Percentiles rank a stretch among this genome's conserved stretches.
Conservation (phyloP, 2,329 filamentous ascomycete genomes). For the Aspergillus pseudoviridinutans region DNA sequence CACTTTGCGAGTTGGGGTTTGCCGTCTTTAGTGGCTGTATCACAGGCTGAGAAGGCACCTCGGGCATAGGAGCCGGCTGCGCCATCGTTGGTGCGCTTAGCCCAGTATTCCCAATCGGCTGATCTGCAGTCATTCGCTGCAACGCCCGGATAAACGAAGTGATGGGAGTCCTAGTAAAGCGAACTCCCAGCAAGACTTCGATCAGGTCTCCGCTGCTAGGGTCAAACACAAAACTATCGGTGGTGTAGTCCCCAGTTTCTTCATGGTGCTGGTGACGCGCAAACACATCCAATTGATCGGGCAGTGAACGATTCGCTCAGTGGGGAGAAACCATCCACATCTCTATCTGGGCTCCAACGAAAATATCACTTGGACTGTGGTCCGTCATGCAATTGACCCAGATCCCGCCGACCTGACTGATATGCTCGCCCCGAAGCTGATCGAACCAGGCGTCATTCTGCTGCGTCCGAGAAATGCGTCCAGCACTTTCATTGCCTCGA, state of each 20-base stretch:
- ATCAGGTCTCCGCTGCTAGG: conserved; percentile 18
- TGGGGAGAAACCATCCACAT: conserved; percentile 24
- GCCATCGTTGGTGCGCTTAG: not conserved
- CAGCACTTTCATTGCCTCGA: conserved; percentile 19
- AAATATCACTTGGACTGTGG: conserved; percentile 21
- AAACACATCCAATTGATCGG: conserved; percentile 24
- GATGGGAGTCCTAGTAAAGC: conserved; percentile 23
- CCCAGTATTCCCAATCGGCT: not conserved
- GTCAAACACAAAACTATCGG: conserved; percentile 35
- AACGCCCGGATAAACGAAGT: conserved; percentile 13
- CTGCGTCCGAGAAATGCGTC: conserved; percentile 16
- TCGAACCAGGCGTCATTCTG: conserved; percentile 24
- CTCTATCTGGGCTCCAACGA: conserved; percentile 29
- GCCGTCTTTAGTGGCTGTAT: not conserved
- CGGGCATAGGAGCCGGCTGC: not conserved
- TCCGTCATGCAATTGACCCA: conserved; percentile 37
- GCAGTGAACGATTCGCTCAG: conserved; percentile 8
- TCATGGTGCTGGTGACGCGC: conserved; percentile 22
- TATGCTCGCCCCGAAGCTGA: conserved; percentile 23
- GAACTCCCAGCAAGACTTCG: conserved; percentile 31
- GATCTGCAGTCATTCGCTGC: not conserved
- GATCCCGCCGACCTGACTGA: conserved; percentile 36
- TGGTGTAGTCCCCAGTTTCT: conserved; percentile 14
- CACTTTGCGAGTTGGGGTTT: not conserved
- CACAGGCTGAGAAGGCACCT: not conserved